Evolutionary conservation across 2,329 filamentous ascomycete genomes (phyloP).

Genomic region (Talaromyces albobiverticillius): DNA sequence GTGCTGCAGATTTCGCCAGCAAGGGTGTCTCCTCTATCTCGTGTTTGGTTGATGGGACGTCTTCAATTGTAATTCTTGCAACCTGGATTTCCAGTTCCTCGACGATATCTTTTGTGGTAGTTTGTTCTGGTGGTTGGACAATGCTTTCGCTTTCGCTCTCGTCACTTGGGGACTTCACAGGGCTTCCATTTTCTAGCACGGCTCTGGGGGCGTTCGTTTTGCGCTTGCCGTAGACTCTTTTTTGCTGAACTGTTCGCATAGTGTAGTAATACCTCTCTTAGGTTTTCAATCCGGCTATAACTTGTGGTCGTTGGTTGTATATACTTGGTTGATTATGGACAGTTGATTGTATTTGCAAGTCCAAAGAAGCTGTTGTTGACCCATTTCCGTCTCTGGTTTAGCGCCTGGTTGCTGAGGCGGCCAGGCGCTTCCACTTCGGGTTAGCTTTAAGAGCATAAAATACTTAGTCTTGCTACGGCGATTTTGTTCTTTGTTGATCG

Average conservation of each 20-base stretch:
- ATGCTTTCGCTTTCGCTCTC: not conserved
- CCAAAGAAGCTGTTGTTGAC: slow-evolving; percentile 11
- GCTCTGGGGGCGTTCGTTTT: slow-evolving; percentile 15
- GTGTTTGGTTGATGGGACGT: not conserved
- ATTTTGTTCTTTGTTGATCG: no score
- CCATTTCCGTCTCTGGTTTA: slow-evolving; percentile 8
- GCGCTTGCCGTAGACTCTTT: slow-evolving; percentile 18
- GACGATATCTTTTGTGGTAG: slow-evolving; percentile 22
- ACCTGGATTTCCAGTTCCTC: slow-evolving; percentile 22
- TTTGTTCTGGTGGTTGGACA: slow-evolving; percentile 6
- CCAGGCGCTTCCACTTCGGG: not conserved
- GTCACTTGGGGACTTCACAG: not conserved
- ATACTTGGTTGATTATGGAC: not conserved
- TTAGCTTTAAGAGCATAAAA: no score
- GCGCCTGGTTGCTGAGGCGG: slow-evolving; percentile 1
- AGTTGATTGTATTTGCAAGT: not conserved
- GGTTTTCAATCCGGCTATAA: not conserved
- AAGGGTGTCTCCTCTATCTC: not conserved
- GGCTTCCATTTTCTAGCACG: slow-evolving; percentile 17
- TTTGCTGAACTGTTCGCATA: slow-evolving; percentile 13
- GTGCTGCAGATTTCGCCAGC: not conserved
- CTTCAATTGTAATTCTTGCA: slow-evolving; percentile 25
- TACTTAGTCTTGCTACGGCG: no score
- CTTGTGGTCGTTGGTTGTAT: not conserved
- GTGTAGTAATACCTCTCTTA: not conserved